Evolutionary conservation across 169 alveolate species (phyloP).

Genomic region (Miamiensis avidus): DNA sequence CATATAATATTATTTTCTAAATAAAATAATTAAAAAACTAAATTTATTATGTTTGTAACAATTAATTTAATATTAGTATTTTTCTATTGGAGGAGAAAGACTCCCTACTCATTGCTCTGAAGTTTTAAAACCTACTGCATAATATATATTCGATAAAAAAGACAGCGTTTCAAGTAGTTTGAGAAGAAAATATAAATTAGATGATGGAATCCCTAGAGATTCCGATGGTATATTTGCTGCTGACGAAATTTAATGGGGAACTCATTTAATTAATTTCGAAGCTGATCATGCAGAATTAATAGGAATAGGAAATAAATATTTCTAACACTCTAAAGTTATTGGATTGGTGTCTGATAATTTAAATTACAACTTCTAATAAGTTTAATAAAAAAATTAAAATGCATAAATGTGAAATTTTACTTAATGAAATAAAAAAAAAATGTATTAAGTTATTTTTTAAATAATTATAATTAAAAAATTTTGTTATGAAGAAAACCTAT

Average conservation of each 20-base stretch:
- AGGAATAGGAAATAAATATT: constrained; percentile 6
- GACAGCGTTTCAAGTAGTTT: background rate
- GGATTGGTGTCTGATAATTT: background rate
- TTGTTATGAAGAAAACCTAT: background rate
- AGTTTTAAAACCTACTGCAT: background rate
- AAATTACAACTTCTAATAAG: no score
- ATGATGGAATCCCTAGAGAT: constrained; percentile 10
- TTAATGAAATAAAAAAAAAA: no score
- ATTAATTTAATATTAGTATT: background rate
- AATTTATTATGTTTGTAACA: no score
- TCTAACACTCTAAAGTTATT: background rate
- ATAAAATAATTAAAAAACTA: no score
- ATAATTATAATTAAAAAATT: no score
- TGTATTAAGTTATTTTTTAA: background rate
- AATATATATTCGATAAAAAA: background rate
- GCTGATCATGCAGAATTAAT: constrained; percentile 24
- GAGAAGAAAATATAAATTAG: background rate
- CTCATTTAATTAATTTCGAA: constrained; percentile 29
- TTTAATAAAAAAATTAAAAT: no score
- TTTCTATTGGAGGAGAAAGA: background rate
- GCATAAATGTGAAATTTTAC: background rate
- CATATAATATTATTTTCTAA: background rate
- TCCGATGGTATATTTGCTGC: constrained; percentile 17
- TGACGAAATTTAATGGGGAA: constrained; percentile 33
- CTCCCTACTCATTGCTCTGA: background rate